A percentile compares a stretch with the other conserved stretches of the same genome.
These are phyloP conservation scores for Cyberlindnera euphorbiiphila DNA, from an alignment of 805 yeast genomes.

Conservation along the genomic window DNA sequence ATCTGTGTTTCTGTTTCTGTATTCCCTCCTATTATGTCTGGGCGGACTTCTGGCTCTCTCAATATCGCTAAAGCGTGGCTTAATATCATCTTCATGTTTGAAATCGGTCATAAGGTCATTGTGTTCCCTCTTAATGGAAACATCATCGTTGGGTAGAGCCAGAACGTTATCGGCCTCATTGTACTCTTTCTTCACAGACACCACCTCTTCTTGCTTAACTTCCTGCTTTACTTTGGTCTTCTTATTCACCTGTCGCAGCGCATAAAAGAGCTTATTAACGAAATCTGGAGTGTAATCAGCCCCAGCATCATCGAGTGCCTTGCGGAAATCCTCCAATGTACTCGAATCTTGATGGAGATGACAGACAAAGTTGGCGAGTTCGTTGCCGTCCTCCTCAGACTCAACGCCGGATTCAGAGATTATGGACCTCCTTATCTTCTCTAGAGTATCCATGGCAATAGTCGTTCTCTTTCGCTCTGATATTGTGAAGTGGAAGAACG, in stretches of 20 bases:
- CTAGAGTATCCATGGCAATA: constrained; percentile 10
- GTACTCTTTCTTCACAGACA: constrained; percentile 27
- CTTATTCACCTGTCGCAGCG: constrained; percentile 7
- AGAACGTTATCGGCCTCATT: constrained; percentile 14
- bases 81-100: constrained; percentile 19
- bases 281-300: constrained; percentile 36
- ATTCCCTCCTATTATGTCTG: constrained; percentile 10
- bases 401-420: constrained; percentile 31
- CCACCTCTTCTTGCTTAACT: constrained; percentile 6
- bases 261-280: constrained; percentile 16
- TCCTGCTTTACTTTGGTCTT: constrained; percentile 7
- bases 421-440: constrained; percentile 18
- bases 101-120: constrained; percentile 22
- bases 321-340: constrained; percentile 33
- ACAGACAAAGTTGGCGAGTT: constrained; percentile 44
- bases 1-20: constrained; percentile 13
- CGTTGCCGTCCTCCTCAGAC: constrained; percentile 38
- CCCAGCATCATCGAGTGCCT: constrained; percentile 39
- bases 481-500: too few species aligned
- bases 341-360: constrained; percentile 34
- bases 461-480: too few species aligned
- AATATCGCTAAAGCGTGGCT: constrained; percentile 5
- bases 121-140: constrained; percentile 20
- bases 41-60: constrained; percentile 13
- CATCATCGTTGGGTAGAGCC: constrained; percentile 20